Evolutionary conservation across 352 stramenopile genomes (phyloP), one percentile per base, ranked within the genome.

Genomic region (Globisporangium nagaii): DNA sequence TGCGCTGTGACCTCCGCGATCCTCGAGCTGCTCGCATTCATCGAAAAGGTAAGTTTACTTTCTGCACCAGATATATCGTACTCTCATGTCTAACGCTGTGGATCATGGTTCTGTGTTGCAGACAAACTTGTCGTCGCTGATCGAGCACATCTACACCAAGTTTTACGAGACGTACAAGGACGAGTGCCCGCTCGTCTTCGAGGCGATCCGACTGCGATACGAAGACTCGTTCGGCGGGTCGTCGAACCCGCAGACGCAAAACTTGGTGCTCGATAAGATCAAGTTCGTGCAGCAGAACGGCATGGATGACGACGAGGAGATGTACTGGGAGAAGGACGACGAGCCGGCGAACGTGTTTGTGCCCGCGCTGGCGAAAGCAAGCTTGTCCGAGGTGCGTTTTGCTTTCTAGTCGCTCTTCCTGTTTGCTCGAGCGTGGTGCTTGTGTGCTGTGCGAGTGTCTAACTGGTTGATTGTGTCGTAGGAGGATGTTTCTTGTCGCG

Each of bases 301-400:
- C 24, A 70, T 88, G 51, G 80, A 90, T 36, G 78, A 85, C 17
- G 80, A 90, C 55, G 83, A 93, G 46, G 72, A 87, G 42, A 63
- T 83, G 54, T 93, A 93, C 60, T 93, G 72, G 66, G 83, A 90
- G 51, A 86, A 86, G 39, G 78, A 93, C 19, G 72, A 79, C 45
- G 68, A 84, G 22, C 62, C 66, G 19, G 46, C 62, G 6, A 66
- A 74, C 48, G 41, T 56, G 25, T 72, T 70, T 42, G 65, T 75
- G 2, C 63, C 71, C 36, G 57, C 56, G 35, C 54, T 70, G 28
- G 63, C 55, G 34, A 89, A 73, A 60, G 74, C 62, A 17, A 58
- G 50, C 11, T 52, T 79, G 39, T 78, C 62, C 5, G 75, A 89
- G 73, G 76, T 85, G 56, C 54, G 48, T 39, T 12, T 20, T 17